phyloP scores from a whole-genome alignment of 2,329 filamentous ascomycete species.

The Nemania sp. region DNA sequence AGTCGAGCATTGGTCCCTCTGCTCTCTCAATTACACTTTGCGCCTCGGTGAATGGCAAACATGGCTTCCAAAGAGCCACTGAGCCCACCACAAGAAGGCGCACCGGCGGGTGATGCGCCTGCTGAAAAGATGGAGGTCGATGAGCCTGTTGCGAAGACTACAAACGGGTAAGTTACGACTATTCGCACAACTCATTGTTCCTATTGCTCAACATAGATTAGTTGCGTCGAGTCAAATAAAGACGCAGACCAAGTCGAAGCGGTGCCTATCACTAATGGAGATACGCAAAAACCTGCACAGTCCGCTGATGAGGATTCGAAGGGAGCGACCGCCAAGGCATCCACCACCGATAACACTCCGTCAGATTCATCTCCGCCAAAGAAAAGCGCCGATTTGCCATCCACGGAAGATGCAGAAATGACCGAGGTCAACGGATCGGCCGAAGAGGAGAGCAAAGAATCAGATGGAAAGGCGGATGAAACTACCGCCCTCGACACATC shows the following conservation, averaged over 20 bases:
- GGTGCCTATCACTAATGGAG: conserved; percentile 44
- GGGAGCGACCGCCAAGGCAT: conserved; percentile 44
- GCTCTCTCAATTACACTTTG: conserved; percentile 25
- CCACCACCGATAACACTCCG: conserved; percentile 41
- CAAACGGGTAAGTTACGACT: conserved; percentile 68
- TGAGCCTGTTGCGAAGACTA: conserved; percentile 52
- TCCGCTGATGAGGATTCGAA: conserved; percentile 26
- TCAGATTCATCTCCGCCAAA: conserved; percentile 38
- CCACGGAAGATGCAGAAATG: conserved; percentile 40
- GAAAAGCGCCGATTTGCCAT: conserved; percentile 8
- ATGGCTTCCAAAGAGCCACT: conserved; percentile 52
- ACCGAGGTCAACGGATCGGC: conserved; percentile 36
- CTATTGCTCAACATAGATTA: conserved; percentile 30
- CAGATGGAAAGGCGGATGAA: conserved; percentile 9
- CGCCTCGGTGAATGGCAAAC: conserved; percentile 45
- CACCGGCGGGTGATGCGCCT: conserved; percentile 35
- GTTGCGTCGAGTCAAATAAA: conserved; percentile 42
- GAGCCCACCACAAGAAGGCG: conserved; percentile 42
- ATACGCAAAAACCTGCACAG: conserved; percentile 26
- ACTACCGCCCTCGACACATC: background rate
- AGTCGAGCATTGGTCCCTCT: conserved; percentile 20
- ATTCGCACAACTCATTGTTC: background rate
- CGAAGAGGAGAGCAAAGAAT: conserved; percentile 26
- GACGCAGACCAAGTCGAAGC: conserved; percentile 38
- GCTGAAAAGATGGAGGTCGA: conserved; percentile 62